These are phyloP conservation scores for Vitis hybrid DNA, from an alignment of 177 flowering plant genomes.

Conservation along the genomic window DNA sequence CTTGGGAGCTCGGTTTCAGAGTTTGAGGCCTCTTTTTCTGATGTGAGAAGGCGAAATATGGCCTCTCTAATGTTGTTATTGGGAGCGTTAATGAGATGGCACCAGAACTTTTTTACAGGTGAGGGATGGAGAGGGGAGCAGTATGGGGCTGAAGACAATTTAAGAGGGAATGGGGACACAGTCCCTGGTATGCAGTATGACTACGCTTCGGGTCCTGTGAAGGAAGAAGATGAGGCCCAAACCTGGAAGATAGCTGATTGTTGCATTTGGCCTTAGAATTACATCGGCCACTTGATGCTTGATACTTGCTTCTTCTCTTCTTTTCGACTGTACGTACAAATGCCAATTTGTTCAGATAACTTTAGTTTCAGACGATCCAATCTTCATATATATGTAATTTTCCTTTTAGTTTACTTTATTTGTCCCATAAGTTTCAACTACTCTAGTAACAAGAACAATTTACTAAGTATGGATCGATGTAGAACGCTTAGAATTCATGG, in stretches of 20 bases:
- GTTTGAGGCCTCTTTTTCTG: background rate
- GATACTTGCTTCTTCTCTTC: too few relatives aligned
- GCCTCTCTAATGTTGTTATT: slow-evolving; percentile 39
- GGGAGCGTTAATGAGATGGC: slow-evolving; percentile 27
- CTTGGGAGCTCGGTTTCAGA: background rate
- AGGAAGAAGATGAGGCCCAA: background rate
- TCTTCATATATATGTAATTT: background rate
- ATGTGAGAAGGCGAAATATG: slow-evolving; percentile 9
- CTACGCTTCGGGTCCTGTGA: background rate
- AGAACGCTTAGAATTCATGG: background rate
- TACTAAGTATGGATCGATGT: background rate
- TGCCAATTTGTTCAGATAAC: background rate
- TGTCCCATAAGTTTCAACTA: background rate
- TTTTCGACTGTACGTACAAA: background rate
- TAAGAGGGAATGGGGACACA: background rate
- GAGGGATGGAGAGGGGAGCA: background rate
- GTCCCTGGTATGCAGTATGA: background rate
- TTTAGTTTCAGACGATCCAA: background rate
- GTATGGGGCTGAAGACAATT: background rate
- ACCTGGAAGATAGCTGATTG: slow-evolving; percentile 26
- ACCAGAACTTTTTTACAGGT: background rate
- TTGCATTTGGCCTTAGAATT: slow-evolving; percentile 21
- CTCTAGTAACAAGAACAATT: background rate
- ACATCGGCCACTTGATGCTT: too few relatives aligned
- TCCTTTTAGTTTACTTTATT: background rate